These are phyloP conservation scores for Lithohypha guttulata DNA, from an alignment of 2,329 filamentous ascomycete genomes.

Conservation along the genomic window DNA sequence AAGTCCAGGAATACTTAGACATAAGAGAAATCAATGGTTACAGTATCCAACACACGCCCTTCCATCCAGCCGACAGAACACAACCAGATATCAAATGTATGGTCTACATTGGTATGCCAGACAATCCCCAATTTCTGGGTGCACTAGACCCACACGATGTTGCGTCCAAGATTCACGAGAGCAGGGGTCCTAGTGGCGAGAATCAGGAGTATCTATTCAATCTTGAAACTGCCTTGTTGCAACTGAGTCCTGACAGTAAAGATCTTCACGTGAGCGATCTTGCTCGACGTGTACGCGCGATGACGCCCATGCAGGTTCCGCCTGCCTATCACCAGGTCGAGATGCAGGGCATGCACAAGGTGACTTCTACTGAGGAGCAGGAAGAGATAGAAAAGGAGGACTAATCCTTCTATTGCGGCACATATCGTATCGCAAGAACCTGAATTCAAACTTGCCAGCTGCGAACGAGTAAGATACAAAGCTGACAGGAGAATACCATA, in stretches of 20 bases:
- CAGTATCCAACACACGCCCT: conserved; percentile 80
- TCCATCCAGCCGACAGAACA: conserved; percentile 48
- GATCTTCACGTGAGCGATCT: conserved; percentile 81
- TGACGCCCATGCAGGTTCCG: too few relatives aligned
- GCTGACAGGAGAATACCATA: conserved; percentile 5
- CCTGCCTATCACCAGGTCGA: conserved; percentile 8
- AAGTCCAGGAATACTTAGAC: conserved; percentile 83
- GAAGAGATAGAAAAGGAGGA: conserved; percentile 46
- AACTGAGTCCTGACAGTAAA: conserved; percentile 62
- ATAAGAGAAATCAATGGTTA: conserved; percentile 97
- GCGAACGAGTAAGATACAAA: conserved; percentile 7
- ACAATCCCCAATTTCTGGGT: conserved; percentile 84
- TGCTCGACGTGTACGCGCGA: conserved; percentile 56
- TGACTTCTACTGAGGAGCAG: conserved; percentile 46
- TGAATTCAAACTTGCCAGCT: conserved; percentile 1
- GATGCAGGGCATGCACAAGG: conserved; percentile 28
- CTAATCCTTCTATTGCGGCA: too few relatives aligned
- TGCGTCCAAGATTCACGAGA: conserved; percentile 59
- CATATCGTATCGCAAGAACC: too few relatives aligned
- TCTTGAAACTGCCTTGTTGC: conserved; percentile 63
- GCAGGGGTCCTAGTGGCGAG: conserved; percentile 71
- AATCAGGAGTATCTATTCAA: conserved; percentile 83
- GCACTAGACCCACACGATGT: conserved; percentile 33
- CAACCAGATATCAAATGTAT: conserved; percentile 44
- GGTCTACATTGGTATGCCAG: conserved; percentile 89